Base-by-base conservation (phyloP, 176 grass and related monocot genomes). In the Themeda triandra region DNA sequence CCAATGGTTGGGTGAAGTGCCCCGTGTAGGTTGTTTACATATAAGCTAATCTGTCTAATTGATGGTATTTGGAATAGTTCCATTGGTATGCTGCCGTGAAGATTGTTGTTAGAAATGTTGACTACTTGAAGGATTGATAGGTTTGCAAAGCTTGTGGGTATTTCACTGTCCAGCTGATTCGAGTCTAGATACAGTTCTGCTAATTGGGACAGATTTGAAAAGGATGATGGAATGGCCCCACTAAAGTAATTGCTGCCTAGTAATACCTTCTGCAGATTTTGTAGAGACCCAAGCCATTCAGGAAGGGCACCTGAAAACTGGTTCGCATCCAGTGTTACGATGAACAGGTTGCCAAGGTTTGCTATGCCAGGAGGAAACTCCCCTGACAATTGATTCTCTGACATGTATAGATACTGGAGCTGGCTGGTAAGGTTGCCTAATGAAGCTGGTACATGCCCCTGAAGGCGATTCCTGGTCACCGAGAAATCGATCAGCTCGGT, bases 161-260 rank as follows among this genome's bases (percentile, higher is more conserved):
- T n/a, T n/a, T n/a, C n/a, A n/a, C n/a, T n/a, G n/a, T n/a, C n/a
- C n/a, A n/a, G n/a, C n/a, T n/a, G n/a, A n/a, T n/a, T n/a, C 4
- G 4, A 33, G 4, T 33, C 32, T 33, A 35, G 33, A 35, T 35
- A 35, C 33, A 35, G 33, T 35, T 35, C 33, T 35, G 33, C 3
- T 21, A 86, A 44, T 18, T 64, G 75, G 27, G 84, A 86, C 31
- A 79, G 4, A 51, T 86, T 86, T 32, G 66, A 86, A 79, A 79
- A 9, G 6, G 75, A 78, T 10, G 65, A 46, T 70, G 83, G 83
- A 45, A 85, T 78, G 21, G 23, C 13, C 5, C 69, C 85, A 7
- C 42, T 80, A 32, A 86, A 86, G 0, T 21, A 58, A n/a, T 76
- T 76, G 30, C 11, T 76, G 5, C 11, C 19, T 76, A 59, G 33